phyloP scores from a whole-genome alignment of 306 rosid species.

The Astragalus glycyphyllos region DNA sequence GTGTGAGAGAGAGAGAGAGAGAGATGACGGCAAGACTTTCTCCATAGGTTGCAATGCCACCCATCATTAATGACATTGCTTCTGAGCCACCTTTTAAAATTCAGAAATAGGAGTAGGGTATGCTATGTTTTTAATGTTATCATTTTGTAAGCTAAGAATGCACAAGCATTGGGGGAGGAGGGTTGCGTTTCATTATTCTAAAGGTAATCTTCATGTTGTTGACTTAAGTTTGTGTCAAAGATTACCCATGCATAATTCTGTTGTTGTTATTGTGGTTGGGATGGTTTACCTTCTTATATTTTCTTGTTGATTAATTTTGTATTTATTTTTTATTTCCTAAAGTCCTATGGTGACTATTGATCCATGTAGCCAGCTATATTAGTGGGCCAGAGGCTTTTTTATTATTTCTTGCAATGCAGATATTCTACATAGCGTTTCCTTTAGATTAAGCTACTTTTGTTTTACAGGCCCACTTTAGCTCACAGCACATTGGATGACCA shows the following conservation, averaged over 20 bases:
- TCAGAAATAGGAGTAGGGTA: neutral
- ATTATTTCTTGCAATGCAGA: constrained; percentile 6
- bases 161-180: too few relatives aligned
- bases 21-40: neutral
- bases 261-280: constrained; percentile 13
- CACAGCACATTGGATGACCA: constrained; percentile 48
- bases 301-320: constrained; percentile 33
- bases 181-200: too few relatives aligned
- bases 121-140: neutral
- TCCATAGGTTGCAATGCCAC: neutral
- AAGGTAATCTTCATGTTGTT: neutral
- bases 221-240: constrained; percentile 18
- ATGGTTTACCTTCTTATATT: constrained; percentile 29
- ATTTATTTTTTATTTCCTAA: constrained; percentile 17
- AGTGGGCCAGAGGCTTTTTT: constrained; percentile 11
- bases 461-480: constrained; percentile 55
- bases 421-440: constrained; percentile 24
- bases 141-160: neutral
- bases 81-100: neutral
- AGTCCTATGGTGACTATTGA: constrained; percentile 15
- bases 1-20: too few relatives aligned
- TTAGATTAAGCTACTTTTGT: constrained; percentile 36
- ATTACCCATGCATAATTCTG: neutral
- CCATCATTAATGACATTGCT: neutral
- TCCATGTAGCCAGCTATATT: constrained; percentile 22